Evolutionary conservation across 495 filamentous ascomycete genomes (phyloP).

Genomic region (Trichoderma parareesei): DNA sequence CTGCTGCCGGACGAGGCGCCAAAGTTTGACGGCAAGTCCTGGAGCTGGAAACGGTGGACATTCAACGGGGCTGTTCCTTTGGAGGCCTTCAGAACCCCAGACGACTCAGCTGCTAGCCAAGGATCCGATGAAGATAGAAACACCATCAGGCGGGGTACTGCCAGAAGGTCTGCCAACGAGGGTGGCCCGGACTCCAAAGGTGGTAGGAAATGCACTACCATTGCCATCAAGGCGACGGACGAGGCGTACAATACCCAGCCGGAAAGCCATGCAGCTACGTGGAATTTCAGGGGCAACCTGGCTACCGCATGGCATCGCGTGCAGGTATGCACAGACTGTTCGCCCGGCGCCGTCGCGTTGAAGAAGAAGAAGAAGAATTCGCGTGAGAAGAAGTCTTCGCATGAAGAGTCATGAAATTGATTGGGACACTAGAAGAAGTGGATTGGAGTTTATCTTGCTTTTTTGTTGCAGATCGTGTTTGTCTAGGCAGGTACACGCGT

Average conservation of each 20-base stretch:
- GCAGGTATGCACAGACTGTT: conserved; percentile 23
- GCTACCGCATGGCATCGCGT: conserved; percentile 49
- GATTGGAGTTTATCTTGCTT: background rate
- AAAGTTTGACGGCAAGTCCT: conserved; percentile 33
- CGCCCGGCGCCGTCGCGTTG: background rate
- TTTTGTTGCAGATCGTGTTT: background rate
- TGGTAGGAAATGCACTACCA: conserved; percentile 25
- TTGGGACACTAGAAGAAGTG: background rate
- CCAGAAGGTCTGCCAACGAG: background rate
- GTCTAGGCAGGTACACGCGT: background rate
- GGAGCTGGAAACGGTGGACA: conserved; percentile 49
- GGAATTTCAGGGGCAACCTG: conserved; percentile 47
- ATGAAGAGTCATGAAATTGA: background rate
- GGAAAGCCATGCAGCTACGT: conserved; percentile 41
- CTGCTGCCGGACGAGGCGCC: conserved; percentile 31
- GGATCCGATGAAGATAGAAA: background rate
- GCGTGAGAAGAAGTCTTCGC: background rate
- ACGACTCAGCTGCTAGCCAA: background rate
- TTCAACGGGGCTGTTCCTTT: conserved; percentile 22
- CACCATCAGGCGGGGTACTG: conserved; percentile 5
- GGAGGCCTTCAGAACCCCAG: background rate
- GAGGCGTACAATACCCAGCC: conserved; percentile 52
- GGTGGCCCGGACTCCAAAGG: background rate
- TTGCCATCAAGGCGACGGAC: conserved; percentile 51
- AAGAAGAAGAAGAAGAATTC: conserved; percentile 6